phyloP scores from a whole-genome alignment of 108 stramenopile species.

The Hondaea fermentalgiana region DNA sequence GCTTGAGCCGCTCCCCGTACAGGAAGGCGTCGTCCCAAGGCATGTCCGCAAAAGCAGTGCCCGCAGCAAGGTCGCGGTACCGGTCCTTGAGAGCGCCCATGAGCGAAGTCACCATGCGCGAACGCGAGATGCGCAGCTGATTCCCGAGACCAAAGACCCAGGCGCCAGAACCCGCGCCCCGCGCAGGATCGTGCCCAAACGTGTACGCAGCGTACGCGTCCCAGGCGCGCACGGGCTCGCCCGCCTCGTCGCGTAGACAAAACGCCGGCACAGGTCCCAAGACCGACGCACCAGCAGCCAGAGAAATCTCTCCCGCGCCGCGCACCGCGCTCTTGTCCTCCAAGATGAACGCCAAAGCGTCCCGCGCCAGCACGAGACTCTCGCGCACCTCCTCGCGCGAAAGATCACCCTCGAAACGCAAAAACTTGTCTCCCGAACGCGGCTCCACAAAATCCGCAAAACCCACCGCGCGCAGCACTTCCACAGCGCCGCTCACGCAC shows the following conservation, averaged over 20 bases:
- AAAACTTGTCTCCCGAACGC: neutral
- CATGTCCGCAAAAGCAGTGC: neutral
- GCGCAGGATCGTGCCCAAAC: neutral
- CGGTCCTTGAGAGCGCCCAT: neutral
- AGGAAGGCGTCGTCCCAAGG: neutral
- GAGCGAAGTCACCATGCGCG: neutral
- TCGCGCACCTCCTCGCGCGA: neutral
- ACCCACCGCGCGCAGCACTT: neutral
- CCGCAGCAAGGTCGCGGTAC: neutral
- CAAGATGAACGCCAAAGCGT: neutral
- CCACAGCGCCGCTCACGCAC: neutral
- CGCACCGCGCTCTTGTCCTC: neutral
- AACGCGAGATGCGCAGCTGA: neutral
- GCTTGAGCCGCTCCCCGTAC: neutral
- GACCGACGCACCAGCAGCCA: neutral
- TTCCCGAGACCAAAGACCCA: neutral
- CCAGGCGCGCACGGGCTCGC: neutral
- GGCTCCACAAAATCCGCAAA: neutral
- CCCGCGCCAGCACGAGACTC: neutral
- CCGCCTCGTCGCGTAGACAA: neutral
- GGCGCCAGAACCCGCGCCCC: neutral
- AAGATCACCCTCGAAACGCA: neutral
- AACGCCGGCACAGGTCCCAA: neutral
- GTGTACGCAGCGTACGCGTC: neutral
- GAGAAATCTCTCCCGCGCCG: neutral